Evolutionary conservation across 805 yeast species (phyloP).

Genomic region (Yarrowia sp.): DNA sequence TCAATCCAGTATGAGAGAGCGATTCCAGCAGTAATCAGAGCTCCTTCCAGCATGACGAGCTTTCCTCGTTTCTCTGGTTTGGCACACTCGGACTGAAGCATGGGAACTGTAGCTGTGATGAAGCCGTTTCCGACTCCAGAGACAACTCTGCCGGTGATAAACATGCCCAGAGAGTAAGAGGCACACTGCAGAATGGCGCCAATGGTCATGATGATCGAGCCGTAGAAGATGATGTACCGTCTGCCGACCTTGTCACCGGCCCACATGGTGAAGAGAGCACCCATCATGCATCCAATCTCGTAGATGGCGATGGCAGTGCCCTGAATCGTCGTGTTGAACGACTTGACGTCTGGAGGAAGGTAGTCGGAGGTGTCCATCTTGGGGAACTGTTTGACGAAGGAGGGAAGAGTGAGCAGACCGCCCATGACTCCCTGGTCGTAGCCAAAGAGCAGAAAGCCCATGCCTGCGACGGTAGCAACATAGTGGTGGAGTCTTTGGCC

Average conservation of each 20-base stretch:
- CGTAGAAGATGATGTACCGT: constrained; percentile 1
- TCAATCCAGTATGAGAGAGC: constrained; percentile 1
- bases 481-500: neutral
- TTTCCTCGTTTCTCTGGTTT: constrained; percentile 5
- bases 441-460: constrained; percentile 52
- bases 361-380: neutral
- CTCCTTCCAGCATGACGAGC: constrained; percentile 5
- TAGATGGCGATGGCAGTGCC: constrained; percentile 35
- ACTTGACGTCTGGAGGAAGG: neutral
- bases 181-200: constrained; percentile 1
- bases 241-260: constrained; percentile 59
- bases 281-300: constrained; percentile 55
- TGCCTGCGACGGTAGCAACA: constrained; percentile 29
- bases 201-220: neutral
- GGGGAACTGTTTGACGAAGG: constrained; percentile 4
- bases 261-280: constrained; percentile 29
- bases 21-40: constrained; percentile 2
- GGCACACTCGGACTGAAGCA: constrained; percentile 6
- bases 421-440: constrained; percentile 75
- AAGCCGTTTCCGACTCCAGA: neutral
- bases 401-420: constrained; percentile 34
- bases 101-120: constrained; percentile 2
- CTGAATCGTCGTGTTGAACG: constrained; percentile 6
- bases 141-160: neutral
- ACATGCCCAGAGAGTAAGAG: constrained; percentile 10